Percentiles rank a stretch among this genome's conserved stretches.
These are phyloP conservation scores for Talaromyces sp. DNA, from an alignment of 2,329 filamentous ascomycete genomes.

Conservation along the genomic window DNA sequence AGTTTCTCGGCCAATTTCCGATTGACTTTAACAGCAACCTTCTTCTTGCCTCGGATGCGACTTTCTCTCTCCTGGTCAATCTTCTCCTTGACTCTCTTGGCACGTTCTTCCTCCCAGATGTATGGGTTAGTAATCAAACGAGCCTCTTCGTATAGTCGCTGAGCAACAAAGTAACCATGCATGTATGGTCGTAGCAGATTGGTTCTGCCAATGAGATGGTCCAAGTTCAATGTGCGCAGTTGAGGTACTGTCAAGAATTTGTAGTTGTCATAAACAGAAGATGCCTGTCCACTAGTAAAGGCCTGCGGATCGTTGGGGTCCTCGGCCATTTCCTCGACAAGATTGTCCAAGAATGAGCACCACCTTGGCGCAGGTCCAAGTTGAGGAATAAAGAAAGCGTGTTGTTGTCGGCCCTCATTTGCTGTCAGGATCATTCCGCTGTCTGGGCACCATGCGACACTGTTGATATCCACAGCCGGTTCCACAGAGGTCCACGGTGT, in stretches of 20 bases:
- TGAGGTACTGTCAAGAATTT: conserved; percentile 93
- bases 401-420: conserved; percentile 93
- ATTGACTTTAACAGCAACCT: conserved; percentile 87
- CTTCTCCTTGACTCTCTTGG: conserved; percentile 88
- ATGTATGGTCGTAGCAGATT: conserved; percentile 91
- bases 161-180: conserved; percentile 98
- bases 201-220: conserved; percentile 85
- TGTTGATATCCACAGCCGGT: conserved; percentile 89
- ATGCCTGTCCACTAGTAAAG: conserved; percentile 45
- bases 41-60: conserved; percentile 89
- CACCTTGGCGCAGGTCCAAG: conserved; percentile 89
- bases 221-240: conserved; percentile 77
- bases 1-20: conserved; percentile 61
- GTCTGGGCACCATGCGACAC: conserved; percentile 87
- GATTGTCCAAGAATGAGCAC: conserved; percentile 95
- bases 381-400: conserved; percentile 92
- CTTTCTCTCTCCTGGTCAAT: conserved; percentile 96
- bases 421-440: conserved; percentile 94
- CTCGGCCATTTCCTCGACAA: conserved; percentile 98
- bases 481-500: conserved; percentile 94
- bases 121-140: conserved; percentile 90
- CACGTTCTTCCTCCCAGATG: conserved; percentile 85
- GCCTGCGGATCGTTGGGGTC: conserved; percentile 62
- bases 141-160: conserved; percentile 93
- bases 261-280: conserved; percentile 96